These are phyloP conservation scores for Hordeum marinum DNA, from an alignment of 176 grass and related monocot genomes.

Conservation along the genomic window DNA sequence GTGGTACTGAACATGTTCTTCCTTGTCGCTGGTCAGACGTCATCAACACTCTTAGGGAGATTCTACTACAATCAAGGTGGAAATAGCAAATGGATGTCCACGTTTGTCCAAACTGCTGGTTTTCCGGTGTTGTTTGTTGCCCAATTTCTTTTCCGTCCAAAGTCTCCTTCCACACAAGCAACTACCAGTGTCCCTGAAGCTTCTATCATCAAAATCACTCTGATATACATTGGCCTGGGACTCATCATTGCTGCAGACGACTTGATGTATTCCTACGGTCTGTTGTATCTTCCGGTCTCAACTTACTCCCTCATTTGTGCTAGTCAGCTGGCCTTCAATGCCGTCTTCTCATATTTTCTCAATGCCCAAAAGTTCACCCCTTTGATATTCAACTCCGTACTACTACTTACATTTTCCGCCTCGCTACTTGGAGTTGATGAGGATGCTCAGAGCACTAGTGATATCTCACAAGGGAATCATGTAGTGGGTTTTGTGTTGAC, in stretches of 20 bases:
- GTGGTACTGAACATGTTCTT: constrained; percentile 65
- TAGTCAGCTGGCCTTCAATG: constrained; percentile 90
- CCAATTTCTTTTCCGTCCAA: constrained; percentile 42
- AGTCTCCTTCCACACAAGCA: constrained; percentile 25
- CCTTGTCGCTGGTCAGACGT: constrained; percentile 59
- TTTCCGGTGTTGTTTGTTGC: constrained; percentile 64
- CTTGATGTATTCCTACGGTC: constrained; percentile 94
- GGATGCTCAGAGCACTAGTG: constrained; percentile 31
- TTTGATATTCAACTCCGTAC: constrained; percentile 70
- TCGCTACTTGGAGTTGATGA: constrained; percentile 62
- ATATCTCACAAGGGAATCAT: constrained; percentile 38
- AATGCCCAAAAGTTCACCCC: constrained; percentile 82
- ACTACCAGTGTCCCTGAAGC: constrained; percentile 7
- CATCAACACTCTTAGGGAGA: constrained; percentile 65
- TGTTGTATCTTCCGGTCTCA: constrained; percentile 83
- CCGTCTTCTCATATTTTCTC: constrained; percentile 75
- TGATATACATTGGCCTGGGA: constrained; percentile 69
- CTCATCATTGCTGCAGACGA: constrained; percentile 75
- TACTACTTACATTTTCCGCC: constrained; percentile 76
- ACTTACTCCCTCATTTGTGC: constrained; percentile 93
- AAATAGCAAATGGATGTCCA: constrained; percentile 85
- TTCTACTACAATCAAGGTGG: constrained; percentile 98
- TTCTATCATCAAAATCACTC: constrained; percentile 37
- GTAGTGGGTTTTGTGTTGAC: constrained; percentile 63
- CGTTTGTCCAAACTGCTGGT: constrained; percentile 63